Base-by-base conservation (phyloP, 164 flowering plant genomes). In the Liriodendron chinense region DNA sequence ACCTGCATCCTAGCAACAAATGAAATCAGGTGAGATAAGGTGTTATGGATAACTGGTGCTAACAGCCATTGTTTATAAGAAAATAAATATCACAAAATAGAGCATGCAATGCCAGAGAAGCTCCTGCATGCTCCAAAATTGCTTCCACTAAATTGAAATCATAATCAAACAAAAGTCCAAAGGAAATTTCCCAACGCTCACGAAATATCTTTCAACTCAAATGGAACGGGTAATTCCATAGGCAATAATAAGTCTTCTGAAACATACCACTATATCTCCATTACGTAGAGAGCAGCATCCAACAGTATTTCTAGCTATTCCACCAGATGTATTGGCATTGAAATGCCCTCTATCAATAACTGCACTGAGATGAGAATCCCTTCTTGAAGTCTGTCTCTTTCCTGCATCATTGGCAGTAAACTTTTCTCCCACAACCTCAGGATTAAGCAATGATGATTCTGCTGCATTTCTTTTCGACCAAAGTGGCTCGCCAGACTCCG, bases 181-280 rank as follows among this genome's bases (percentile, higher is more conserved):
- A 64, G 24, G 23, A 64, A n/a, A 63, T 20, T 7, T 12, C 43
- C 43, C 43, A 4, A 34, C 43, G 5, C 7, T 53, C 59, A 53
- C 18, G 47, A 67, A 22, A 67, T 34, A 67, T 67, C 26, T 67
- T 63, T n/a, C 24, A 63, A 28, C n/a, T 24, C 69, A 34, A 67
- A 7, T n/a, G 16, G 28, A 34, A 67, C 25, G 7, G 68, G 9
- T 20, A 67, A 67, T 28, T 67, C 43, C 43, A 14, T 67, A n/a
- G 59, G 65, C 22, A 7, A 18, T 14, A 47, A 23, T 12, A 71
- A 65, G 53, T 21, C 25, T 34, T 64, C 10, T 56, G 61, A 72
- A 81, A 50, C 91, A 84, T 89, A 96, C 99, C 99, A 92, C 92
- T 89, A 96, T 85, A 83, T 92, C 98, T 61, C 99, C 98, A 87